Evolutionary conservation across 208 protist species (phyloP).

Genomic region (Wallacemonas sp.): DNA sequence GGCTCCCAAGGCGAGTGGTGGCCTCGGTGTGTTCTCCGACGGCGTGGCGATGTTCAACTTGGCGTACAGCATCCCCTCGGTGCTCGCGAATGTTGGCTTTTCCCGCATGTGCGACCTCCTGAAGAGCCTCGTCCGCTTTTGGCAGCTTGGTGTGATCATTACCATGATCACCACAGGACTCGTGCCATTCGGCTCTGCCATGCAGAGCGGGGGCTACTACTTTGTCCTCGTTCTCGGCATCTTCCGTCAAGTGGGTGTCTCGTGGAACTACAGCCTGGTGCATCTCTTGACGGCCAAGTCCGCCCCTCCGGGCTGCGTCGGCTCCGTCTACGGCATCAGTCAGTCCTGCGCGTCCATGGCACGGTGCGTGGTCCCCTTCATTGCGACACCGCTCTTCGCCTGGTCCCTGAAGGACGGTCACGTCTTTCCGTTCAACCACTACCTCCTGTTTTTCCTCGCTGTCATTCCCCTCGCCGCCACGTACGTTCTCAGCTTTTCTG

Average conservation of each 20-base stretch:
- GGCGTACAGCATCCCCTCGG: conserved; percentile 33
- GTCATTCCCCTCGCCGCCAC: conserved; percentile 23
- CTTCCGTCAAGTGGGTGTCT: conserved; percentile 32
- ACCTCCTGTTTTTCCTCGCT: conserved; percentile 50
- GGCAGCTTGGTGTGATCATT: conserved; percentile 23
- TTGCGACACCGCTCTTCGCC: conserved; percentile 49
- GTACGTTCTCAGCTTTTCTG: conserved; percentile 13
- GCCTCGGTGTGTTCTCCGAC: conserved; percentile 37
- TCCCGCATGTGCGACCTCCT: conserved; percentile 26
- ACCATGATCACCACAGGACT: conserved; percentile 18
- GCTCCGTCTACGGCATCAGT: conserved; percentile 53
- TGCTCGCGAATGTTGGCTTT: conserved; percentile 58
- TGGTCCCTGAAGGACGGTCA: conserved; percentile 42
- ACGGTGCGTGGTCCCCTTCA: conserved; percentile 56
- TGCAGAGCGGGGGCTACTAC: conserved; percentile 21
- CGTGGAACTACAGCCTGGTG: conserved; percentile 47
- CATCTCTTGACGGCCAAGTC: conserved; percentile 46
- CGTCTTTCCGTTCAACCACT: conserved; percentile 67
- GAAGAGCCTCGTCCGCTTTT: conserved; percentile 30
- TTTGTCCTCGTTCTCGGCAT: conserved; percentile 46
- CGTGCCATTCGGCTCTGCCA: conserved; percentile 24
- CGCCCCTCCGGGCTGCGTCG: conserved; percentile 43
- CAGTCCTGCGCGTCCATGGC: conserved; percentile 45
- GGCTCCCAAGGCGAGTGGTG: conserved; percentile 33
- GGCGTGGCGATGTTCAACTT: conserved; percentile 45